These are phyloP conservation scores for Lepiota venenata DNA, from an alignment of 768 basidiomycete genomes.

Conservation along the genomic window DNA sequence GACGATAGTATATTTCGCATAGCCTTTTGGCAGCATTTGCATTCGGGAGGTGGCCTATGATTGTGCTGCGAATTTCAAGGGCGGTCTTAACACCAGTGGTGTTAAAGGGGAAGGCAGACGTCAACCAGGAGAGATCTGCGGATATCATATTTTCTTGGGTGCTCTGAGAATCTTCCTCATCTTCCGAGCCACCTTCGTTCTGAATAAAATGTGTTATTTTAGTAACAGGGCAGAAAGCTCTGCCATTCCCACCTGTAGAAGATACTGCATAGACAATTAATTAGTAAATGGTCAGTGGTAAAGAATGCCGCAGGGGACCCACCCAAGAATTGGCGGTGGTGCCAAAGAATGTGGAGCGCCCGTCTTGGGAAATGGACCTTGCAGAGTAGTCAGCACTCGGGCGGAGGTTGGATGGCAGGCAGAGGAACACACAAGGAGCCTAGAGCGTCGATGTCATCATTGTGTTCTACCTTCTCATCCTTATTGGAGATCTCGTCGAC, in stretches of 20 bases:
- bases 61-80: slow-evolving; percentile 38
- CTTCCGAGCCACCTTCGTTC: slow-evolving; percentile 60
- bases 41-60: slow-evolving; percentile 46
- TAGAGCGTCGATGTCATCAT: slow-evolving; percentile 59
- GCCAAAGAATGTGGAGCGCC: slow-evolving; percentile 64
- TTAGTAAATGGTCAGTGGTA: slow-evolving; percentile 13
- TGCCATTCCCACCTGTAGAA: slow-evolving; percentile 49
- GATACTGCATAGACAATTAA: slow-evolving; percentile 41
- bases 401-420: slow-evolving; percentile 2
- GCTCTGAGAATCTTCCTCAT: slow-evolving; percentile 39
- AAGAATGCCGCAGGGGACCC: slow-evolving; percentile 21
- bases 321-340: slow-evolving; percentile 70
- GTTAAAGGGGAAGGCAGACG: slow-evolving; percentile 57
- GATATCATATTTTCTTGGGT: slow-evolving; percentile 36
- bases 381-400: slow-evolving; percentile 9
- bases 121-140: slow-evolving; percentile 55
- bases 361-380: slow-evolving; percentile 61
- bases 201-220: slow-evolving; percentile 25
- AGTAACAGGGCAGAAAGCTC: neutral
- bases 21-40: slow-evolving; percentile 33
- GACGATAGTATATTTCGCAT: slow-evolving; percentile 55
- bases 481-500: slow-evolving; percentile 32
- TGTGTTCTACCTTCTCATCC: slow-evolving; percentile 43
- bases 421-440: slow-evolving; percentile 52
- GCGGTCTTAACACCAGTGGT: slow-evolving; percentile 38